Conservation (phyloP, 2,329 filamentous ascomycete species). For the Calonectria pseudoturangicola region DNA sequence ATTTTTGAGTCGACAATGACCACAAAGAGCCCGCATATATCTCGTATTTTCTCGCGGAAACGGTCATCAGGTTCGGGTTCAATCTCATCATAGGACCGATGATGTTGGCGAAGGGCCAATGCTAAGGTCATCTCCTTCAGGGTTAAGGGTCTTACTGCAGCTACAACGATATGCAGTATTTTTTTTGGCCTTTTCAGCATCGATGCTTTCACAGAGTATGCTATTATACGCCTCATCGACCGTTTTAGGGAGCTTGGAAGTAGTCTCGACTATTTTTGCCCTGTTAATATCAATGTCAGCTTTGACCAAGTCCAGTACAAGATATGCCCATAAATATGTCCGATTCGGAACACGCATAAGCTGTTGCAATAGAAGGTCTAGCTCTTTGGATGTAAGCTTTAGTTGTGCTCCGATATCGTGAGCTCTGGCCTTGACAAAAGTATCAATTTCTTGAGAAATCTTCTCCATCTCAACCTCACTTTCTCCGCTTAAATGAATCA, state of each 20-base stretch:
- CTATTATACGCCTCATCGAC: conserved; percentile 4
- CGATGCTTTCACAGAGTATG: not conserved
- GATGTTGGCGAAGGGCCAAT: not conserved
- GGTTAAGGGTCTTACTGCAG: conserved; percentile 3
- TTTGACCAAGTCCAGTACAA: not conserved
- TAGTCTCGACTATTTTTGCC: not conserved
- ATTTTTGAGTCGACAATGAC: not conserved
- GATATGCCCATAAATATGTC: conserved; percentile 20
- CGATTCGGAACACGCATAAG: conserved; percentile 31
- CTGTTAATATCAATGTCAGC: not conserved
- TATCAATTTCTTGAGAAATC: conserved; percentile 50
- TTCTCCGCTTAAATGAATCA: conserved; percentile 50
- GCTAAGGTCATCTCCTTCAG: not conserved
- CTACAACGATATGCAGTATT: not conserved
- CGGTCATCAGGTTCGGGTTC: not conserved
- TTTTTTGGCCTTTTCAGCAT: not conserved
- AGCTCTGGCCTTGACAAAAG: conserved; percentile 41
- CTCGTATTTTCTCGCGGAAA: not conserved
- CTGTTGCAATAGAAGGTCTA: conserved; percentile 38
- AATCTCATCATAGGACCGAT: not conserved
- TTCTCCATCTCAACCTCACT: conserved; percentile 40
- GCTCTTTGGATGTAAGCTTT: conserved; percentile 1
- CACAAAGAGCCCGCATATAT: not conserved
- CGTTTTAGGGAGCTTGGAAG: not conserved
- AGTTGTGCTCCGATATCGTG: not conserved